Evolutionary conservation across 371 early-diverging fungal species (phyloP), one percentile per base, ranked within the genome.

Genomic region (Rhizopus delemar): DNA sequence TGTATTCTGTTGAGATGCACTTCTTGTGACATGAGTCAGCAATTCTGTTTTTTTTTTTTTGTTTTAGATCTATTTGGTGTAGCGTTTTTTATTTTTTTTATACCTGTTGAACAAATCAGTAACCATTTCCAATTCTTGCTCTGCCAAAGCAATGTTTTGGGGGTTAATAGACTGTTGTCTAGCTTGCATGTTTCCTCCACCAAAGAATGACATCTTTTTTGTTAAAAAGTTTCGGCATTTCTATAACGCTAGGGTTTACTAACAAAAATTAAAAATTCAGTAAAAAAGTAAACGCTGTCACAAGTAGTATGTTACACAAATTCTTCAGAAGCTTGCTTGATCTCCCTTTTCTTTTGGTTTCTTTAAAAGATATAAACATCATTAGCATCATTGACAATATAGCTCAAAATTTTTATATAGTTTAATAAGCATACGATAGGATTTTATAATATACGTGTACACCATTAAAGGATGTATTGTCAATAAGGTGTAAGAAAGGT

Each of bases 121-220:
- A 34, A 90, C 84, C 87, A 90, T 89, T 60, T 92, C 93, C 62
- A 91, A 82, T 60, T 92, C 91, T 70, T 90, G 90, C 70, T 92
- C 93, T 48, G 90, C 90, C 66, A 89, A 85, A 39, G 90, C 90
- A 65, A 91, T 80, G 72, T 90, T 86, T 73, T 87, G 86, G 63
- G 84, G 85, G 68, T 87, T 87, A 28, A 87, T 75, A 50, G 83
- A 49, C 64, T 84, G 84, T 65, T 82, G 80, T 57, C 49, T 50
- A 12, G 32, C 13, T 56, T 46, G 54, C 48, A 46, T 52, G 55
- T 41, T 57, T 51, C 69, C 75, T 59, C 69, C 69, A 60, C 78
- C 75, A 54, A 78, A 80, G 75, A 77, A 74, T 41, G 80, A 77
- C 80, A 80, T 80, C 52, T 43, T 69, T 15, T 43, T 8, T 43